Base-by-base conservation (phyloP, 2,329 filamentous ascomycete species). In the Colletotrichum sp. region DNA sequence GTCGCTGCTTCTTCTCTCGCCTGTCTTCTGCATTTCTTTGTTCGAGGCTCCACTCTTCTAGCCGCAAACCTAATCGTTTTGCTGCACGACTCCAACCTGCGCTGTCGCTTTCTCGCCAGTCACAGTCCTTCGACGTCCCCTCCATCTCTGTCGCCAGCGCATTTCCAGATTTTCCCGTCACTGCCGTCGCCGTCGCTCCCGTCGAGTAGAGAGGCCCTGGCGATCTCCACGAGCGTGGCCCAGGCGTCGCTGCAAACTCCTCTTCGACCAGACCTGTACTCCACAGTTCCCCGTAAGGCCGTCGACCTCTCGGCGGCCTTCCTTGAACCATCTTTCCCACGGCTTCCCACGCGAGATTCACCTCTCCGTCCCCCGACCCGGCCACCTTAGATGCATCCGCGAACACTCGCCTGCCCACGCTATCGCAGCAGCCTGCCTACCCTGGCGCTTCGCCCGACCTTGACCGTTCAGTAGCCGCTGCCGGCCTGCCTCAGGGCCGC, bases 261-360 rank as follows among this genome's bases (percentile, higher is more conserved):
- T 74, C 72, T 30, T 77, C 74, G 39, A 63, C 52, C 57, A 66
- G 71, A 36, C 71, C 34, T 34, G 36, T 36, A 74, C 71, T 66
- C 71, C 74, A 76, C 70, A 63, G 55, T 72, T 30, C 73, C 75
- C 76, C 78, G 79, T 85, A 86, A 85, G 84, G 86, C 87, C 87
- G 85, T 88, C 87, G 85, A 87, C 80, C 80, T 83, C 82, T 83
- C 87, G 86, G 86, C 84, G 83, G 86, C 85, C 85, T 83, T 82
- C 79, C 39, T 74, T 52, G 79, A 81, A 79, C 78, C 79, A 78
- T 84, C 81, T 81, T 84, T 84, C 85, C 87, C 83, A 89, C 88
- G 88, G 87, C 87, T 88, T 85, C 88, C 78, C 83, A 86, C 85
- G 82, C 85, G 79, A 71, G 43, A 67, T 66, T 67, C 67, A 77